Evolutionary conservation across 208 protist species (phyloP).

Genomic region (Acanthamoeba triangularis): DNA sequence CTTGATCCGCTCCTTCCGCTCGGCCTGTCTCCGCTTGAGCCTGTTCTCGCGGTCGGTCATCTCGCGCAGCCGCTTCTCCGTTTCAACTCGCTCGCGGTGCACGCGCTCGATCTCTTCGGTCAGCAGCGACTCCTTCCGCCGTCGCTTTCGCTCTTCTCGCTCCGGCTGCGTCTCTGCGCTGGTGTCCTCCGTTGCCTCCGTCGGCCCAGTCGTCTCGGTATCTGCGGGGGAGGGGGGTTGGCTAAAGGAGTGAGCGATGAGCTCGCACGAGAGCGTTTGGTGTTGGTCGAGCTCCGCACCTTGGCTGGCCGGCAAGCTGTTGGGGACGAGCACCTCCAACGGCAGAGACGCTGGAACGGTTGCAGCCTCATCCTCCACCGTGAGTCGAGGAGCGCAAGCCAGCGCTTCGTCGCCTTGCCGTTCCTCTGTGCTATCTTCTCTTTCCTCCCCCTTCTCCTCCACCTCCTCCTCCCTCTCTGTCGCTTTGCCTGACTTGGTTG

Average conservation of each 20-base stretch:
- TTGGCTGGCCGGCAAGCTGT: not conserved
- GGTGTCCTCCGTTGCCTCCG: not conserved
- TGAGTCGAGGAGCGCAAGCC: not conserved
- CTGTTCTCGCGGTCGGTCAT: conserved; percentile 30
- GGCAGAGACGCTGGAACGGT: not conserved
- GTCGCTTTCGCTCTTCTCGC: not conserved
- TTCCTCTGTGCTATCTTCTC: not conserved
- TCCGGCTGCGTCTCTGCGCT: not conserved
- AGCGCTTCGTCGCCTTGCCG: not conserved
- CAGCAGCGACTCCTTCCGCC: conserved; percentile 21
- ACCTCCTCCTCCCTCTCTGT: not conserved
- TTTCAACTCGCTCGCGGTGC: conserved; percentile 28
- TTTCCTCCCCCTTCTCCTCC: not conserved
- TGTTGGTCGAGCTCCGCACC: not conserved
- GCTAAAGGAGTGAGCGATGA: not conserved
- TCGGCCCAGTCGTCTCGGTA: not conserved
- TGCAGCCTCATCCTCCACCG: not conserved
- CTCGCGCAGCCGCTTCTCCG: conserved; percentile 22
- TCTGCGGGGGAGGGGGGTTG: no score
- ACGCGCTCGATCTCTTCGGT: conserved; percentile 20
- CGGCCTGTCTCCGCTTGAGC: conserved; percentile 37
- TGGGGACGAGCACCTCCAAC: conserved; percentile 32
- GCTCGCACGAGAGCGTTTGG: not conserved
- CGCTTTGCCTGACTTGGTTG: not conserved
- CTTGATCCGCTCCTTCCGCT: conserved; percentile 34